phyloP scores from a whole-genome alignment of 108 stramenopile species.

The Cyclotella baltica region DNA sequence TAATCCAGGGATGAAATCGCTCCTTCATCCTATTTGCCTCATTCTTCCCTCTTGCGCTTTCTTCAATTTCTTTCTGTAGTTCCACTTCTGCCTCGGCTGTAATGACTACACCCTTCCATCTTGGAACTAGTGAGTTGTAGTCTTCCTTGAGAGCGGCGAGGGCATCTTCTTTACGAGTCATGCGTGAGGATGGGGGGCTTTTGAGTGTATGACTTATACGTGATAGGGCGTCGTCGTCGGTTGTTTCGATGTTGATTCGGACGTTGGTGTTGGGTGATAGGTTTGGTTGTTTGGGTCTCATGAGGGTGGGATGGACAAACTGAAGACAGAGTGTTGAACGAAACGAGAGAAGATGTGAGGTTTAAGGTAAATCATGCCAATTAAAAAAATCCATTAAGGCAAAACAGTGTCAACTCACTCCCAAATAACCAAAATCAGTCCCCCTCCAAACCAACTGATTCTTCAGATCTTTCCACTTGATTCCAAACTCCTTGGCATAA shows the following conservation, averaged over 20 bases:
- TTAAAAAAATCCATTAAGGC: too few relatives aligned
- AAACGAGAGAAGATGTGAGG: neutral
- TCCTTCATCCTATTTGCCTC: constrained; percentile 9
- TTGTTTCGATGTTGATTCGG: neutral
- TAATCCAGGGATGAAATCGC: neutral
- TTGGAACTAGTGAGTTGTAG: constrained; percentile 19
- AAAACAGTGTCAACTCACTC: neutral
- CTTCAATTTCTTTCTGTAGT: neutral
- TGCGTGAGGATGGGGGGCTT: neutral
- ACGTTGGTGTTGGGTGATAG: neutral
- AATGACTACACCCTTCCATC: constrained; percentile 38
- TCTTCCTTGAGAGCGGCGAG: neutral
- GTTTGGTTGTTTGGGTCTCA: neutral
- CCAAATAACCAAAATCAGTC: constrained; percentile 34
- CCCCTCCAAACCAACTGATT: constrained; percentile 45
- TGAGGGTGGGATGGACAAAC: constrained; percentile 1
- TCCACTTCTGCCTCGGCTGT: constrained; percentile 30
- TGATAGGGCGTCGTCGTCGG: neutral
- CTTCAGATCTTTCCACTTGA: constrained; percentile 29
- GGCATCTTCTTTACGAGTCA: constrained; percentile 1
- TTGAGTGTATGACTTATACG: neutral
- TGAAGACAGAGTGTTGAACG: neutral
- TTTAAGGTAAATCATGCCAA: neutral
- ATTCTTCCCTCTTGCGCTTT: neutral
- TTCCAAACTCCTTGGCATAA: neutral